A percentile compares a stretch with the other conserved stretches of the same genome.
These are phyloP conservation scores for Tardiomyces blankii DNA, from an alignment of 1,139 yeast genomes.

Conservation along the genomic window DNA sequence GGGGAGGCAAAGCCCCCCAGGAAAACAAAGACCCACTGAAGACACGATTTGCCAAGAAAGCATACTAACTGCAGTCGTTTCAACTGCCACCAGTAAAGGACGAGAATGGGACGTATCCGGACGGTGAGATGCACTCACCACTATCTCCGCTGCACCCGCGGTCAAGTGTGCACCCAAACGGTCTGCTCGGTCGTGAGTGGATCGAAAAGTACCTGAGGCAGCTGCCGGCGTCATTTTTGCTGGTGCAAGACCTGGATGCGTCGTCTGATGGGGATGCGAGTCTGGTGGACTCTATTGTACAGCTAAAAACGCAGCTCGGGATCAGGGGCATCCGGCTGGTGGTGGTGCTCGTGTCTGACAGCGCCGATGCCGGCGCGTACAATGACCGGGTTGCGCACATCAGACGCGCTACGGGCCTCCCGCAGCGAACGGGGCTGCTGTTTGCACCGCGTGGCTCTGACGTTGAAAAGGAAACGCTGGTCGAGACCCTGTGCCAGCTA, in stretches of 20 bases:
- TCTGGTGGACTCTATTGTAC: slow-evolving; percentile 18
- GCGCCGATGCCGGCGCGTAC: slow-evolving; percentile 20
- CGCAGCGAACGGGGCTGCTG: slow-evolving; percentile 34
- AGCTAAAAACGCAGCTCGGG: slow-evolving; percentile 24
- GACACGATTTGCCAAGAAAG: no score
- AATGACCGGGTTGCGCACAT: slow-evolving; percentile 30
- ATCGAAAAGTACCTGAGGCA: slow-evolving; percentile 34
- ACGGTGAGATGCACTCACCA: slow-evolving; percentile 22
- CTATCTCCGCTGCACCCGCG: slow-evolving; percentile 33
- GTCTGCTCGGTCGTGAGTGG: slow-evolving; percentile 37
- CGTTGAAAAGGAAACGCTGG: slow-evolving; percentile 30
- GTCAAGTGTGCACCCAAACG: slow-evolving; percentile 31
- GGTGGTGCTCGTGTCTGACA: slow-evolving; percentile 23
- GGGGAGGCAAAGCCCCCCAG: no score
- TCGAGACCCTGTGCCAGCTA: slow-evolving; percentile 28
- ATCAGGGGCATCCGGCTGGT: slow-evolving; percentile 24
- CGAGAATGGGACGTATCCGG: slow-evolving; percentile 13
- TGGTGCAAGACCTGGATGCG: slow-evolving; percentile 15
- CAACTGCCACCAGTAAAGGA: neutral
- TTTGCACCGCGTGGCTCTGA: slow-evolving; percentile 30
- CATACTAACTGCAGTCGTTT: neutral
- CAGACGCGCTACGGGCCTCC: slow-evolving; percentile 32
- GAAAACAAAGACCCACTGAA: no score
- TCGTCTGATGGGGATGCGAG: slow-evolving; percentile 27
- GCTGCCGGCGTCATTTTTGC: slow-evolving; percentile 32